These are phyloP conservation scores for Jamesozyma rosinii DNA, from an alignment of 805 yeast genomes.

Conservation along the genomic window DNA sequence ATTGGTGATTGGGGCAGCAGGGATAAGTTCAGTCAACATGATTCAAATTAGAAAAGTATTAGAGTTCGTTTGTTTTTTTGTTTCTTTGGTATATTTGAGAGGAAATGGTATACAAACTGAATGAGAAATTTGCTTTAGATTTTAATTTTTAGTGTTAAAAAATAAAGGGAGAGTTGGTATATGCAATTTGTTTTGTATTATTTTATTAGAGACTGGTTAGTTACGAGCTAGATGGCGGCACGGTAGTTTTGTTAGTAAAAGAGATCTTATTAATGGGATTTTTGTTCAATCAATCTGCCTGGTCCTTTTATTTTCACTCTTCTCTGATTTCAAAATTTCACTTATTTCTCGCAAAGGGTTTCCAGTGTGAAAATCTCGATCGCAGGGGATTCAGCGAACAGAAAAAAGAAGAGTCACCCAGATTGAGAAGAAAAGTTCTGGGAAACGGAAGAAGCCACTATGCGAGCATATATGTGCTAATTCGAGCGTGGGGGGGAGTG, in stretches of 20 bases:
- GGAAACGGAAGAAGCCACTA: too few relatives aligned
- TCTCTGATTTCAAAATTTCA: too few relatives aligned
- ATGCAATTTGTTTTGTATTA: neutral
- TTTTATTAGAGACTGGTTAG: neutral
- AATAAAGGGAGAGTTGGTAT: neutral
- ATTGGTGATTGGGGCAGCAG: constrained; percentile 80
- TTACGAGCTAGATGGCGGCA: too few relatives aligned
- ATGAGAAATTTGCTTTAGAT: neutral
- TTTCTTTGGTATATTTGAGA: neutral
- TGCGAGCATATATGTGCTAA: too few relatives aligned
- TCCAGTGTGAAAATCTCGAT: too few relatives aligned
- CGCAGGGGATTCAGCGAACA: neutral
- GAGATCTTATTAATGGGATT: too few relatives aligned
- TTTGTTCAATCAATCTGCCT: neutral
- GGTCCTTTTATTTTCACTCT: too few relatives aligned
- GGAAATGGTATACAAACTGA: neutral
- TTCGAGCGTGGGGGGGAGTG: too few relatives aligned
- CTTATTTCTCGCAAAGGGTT: too few relatives aligned
- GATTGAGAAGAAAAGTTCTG: neutral
- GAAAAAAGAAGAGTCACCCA: neutral
- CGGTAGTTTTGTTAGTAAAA: neutral
- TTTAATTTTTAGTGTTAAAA: neutral
- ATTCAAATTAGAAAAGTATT: neutral
- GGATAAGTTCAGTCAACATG: constrained; percentile 30
- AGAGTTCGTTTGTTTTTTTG: neutral